Evolutionary conservation across 768 basidiomycete genomes (phyloP).

Genomic region (Xerocomellus intermedius): DNA sequence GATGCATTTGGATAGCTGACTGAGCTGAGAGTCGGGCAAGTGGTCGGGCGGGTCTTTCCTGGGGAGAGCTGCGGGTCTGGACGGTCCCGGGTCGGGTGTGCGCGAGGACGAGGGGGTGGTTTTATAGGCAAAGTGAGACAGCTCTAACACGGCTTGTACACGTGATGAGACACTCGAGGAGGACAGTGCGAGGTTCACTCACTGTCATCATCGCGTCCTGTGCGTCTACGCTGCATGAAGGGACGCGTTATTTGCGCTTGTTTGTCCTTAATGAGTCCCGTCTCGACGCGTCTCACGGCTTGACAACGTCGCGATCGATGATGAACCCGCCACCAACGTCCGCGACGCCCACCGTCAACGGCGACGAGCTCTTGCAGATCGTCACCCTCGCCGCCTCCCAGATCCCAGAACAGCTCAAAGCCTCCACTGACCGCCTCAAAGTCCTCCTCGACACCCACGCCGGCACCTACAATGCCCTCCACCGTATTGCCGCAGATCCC

Average conservation of each 20-base stretch:
- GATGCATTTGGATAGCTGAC: slow-evolving; percentile 54
- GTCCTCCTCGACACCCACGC: slow-evolving; percentile 58
- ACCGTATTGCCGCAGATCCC: slow-evolving; percentile 66
- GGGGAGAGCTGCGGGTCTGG: neutral
- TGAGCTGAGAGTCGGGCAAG: slow-evolving; percentile 48
- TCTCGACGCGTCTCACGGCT: neutral
- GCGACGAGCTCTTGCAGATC: slow-evolving; percentile 64
- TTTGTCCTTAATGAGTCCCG: slow-evolving; percentile 20
- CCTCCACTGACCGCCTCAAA: slow-evolving; percentile 61
- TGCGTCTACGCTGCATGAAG: neutral
- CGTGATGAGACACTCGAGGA: neutral
- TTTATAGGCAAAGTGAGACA: slow-evolving; percentile 44
- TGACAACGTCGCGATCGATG: slow-evolving; percentile 13
- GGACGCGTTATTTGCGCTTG: slow-evolving; percentile 48
- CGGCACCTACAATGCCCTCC: slow-evolving; percentile 69
- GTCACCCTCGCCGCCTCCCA: slow-evolving; percentile 72
- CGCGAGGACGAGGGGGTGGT: neutral
- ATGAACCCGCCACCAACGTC: slow-evolving; percentile 19
- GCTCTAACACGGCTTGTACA: neutral
- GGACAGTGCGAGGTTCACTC: neutral
- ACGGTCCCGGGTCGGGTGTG: neutral
- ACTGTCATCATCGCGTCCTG: slow-evolving; percentile 2
- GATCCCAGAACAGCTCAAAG: slow-evolving; percentile 49
- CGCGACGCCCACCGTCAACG: slow-evolving; percentile 42
- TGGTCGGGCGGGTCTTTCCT: slow-evolving; percentile 26